These are phyloP conservation scores for Starmera caribaea DNA, from an alignment of 805 yeast species.

Conservation along the genomic window DNA sequence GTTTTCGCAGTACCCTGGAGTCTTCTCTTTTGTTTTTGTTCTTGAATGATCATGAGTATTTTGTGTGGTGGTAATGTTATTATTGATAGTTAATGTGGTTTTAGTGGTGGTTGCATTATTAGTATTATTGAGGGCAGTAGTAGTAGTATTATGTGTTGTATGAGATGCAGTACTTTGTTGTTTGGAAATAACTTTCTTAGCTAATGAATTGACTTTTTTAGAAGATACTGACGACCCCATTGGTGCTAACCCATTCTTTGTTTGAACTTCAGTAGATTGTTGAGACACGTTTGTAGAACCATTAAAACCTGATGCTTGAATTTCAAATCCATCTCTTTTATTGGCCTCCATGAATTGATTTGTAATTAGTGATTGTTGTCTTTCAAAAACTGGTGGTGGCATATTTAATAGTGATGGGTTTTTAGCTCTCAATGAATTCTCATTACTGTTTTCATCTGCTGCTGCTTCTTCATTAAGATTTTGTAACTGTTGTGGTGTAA, in stretches of 20 bases:
- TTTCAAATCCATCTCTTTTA: constrained; percentile 34
- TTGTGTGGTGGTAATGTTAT: constrained; percentile 2
- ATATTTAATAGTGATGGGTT: too few species aligned
- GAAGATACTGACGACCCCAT: constrained; percentile 47
- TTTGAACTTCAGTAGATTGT: constrained; percentile 15
- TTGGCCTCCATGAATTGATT: constrained; percentile 14
- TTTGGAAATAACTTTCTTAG: constrained; percentile 28
- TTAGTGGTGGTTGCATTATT: too few species aligned
- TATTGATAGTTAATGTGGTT: constrained; percentile 3
- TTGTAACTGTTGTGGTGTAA: background rate
- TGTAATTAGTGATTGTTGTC: constrained; percentile 12
- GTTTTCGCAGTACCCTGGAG: constrained; percentile 86
- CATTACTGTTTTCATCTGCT: background rate
- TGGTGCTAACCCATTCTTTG: constrained; percentile 54
- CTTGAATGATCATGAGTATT: too few species aligned
- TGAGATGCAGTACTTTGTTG: constrained; percentile 6
- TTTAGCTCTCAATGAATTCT: background rate
- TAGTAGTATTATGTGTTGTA: constrained; percentile 4
- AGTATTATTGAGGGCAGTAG: background rate
- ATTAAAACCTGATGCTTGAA: constrained; percentile 53
- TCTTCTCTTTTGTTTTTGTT: constrained; percentile 14
- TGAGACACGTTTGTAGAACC: constrained; percentile 27
- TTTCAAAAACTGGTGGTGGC: constrained; percentile 5
- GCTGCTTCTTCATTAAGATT: constrained; percentile 1
- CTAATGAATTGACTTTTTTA: constrained; percentile 37